Base-by-base conservation (phyloP, 139 green algal genomes). In the Micromonas commoda region DNA sequence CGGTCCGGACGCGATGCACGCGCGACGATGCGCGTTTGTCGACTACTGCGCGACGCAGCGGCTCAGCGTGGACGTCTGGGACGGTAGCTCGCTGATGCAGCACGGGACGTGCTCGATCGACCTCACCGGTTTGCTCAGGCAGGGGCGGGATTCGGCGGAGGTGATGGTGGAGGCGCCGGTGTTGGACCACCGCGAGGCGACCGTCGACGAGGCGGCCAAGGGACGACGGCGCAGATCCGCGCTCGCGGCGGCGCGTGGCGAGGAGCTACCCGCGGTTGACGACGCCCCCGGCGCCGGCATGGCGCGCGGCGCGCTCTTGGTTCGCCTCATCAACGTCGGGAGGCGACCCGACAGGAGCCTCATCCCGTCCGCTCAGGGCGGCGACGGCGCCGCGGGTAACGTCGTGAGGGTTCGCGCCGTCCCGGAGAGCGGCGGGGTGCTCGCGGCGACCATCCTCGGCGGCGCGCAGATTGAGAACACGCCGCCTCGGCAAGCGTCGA, bases 11-110 rank as follows among this genome's bases (percentile, higher is more conserved):
- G 23, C 31, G 28, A 39, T 54, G 67, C 51, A 88, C 53, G 64
- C 39, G 39, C 75, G 83, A 69, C 26, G 45, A 9, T 9, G 9
- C 45, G 45, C 9, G 9, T 90, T 92, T 53, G 80, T 74, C 20
- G 35, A 77, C 19, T 90, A 92, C 85, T 83, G 90, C 61, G 82
- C 71, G 13, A 45, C 35, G 34, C 80, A 84, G 71, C 73, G 32
- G 38, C 84, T 92, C 28, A 68, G 54, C 19, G 38, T 92, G 35
- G 88, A 92, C 73, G 83, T 92, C 71, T 92, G 87, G 87, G 88
- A 92, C 73, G 86, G 82, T 0, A 84, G 88, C 32, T 90, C 85
- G 20, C 76, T 89, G 71, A 79, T 92, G 71, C 70, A 77, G 70
- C 26, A 65, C 70, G 88, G 88, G 75, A 88, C 79, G 2, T 80